Conservation (phyloP, 371 early-diverging fungal species). For the Apophysomyces ossiformis region DNA sequence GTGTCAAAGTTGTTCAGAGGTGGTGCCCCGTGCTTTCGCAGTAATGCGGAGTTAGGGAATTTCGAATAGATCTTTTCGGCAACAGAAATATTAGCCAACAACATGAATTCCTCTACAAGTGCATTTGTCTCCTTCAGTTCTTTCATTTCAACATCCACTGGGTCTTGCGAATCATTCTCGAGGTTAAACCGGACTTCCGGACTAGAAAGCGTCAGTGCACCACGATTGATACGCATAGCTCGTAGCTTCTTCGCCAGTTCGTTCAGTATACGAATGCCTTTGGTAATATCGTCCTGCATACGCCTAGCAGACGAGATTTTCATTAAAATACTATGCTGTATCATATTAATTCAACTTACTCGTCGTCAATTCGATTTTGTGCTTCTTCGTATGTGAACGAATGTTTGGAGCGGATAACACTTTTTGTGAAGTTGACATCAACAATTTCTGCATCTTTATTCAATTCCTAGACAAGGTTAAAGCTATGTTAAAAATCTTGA, state of each 20-base stretch:
- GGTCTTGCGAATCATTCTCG: constrained; percentile 89
- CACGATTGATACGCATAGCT: constrained; percentile 72
- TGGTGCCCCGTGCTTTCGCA: constrained; percentile 88
- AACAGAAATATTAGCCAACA: constrained; percentile 98
- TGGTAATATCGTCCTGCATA: constrained; percentile 83
- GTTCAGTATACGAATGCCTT: constrained; percentile 84
- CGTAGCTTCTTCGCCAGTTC: constrained; percentile 88
- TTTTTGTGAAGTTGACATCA: constrained; percentile 77
- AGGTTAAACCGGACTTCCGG: constrained; percentile 90
- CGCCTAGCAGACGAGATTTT: constrained; percentile 32
- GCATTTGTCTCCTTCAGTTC: constrained; percentile 95
- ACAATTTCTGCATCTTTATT: constrained; percentile 79
- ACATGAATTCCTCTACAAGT: constrained; percentile 99
- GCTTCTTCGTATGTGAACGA: constrained; percentile 99
- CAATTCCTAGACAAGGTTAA: constrained; percentile 59
- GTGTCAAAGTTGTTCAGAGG: constrained; percentile 77
- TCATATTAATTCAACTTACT: constrained; percentile 34
- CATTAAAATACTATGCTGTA: background rate
- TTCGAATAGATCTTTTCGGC: constrained; percentile 89
- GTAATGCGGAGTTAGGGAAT: constrained; percentile 93
- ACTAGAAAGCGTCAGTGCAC: constrained; percentile 85
- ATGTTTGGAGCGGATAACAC: constrained; percentile 91
- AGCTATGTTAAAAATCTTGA: constrained; percentile 2
- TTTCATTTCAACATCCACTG: constrained; percentile 87
- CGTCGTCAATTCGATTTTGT: constrained; percentile 91